Base-by-base conservation (phyloP, 2,329 filamentous ascomycete genomes). In the Colletotrichum endophyticum region DNA sequence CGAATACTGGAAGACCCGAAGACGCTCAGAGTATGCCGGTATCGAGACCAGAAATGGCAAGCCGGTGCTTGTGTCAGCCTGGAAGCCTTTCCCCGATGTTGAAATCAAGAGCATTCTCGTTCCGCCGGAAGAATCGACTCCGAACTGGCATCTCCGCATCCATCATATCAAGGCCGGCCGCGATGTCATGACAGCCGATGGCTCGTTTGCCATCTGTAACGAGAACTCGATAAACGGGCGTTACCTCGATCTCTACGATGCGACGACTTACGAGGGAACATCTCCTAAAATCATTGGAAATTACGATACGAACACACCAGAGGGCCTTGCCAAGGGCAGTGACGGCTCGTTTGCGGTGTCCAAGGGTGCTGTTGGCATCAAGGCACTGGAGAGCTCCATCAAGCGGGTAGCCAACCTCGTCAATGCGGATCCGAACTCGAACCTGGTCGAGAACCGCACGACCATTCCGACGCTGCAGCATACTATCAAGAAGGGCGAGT, bases 371-470 rank as follows among this genome's bases (percentile, higher is more conserved):
- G 91, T 88, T 76, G 91, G 85, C 81, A 94, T 89, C 87, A 91
- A 79, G 82, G 92, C 84, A 78, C 85, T 88, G 72, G 94, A 87
- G 81, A 87, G 87, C 1, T 85, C 82, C 11, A 86, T 85, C 9
- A 84, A 82, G 16, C 87, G 93, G 25, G 85, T 84, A 70, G 94
- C 94, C 5, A 92, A 90, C 81, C 87, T 95, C 30, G 91, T 96
- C 64, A 92, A 95, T 73, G 93, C 94, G 13, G 95, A 96, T 82
- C 94, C 94, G 8, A 96, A 96, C 85, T 94, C 93, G 64, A 96
- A 96, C 84, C 85, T 96, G 39, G 88, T 95, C 4, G 92, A 95
- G 85, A 92, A 92, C 75, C 87, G 94, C 75, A 95, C 93, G 6
- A 89, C 94, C 57, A 90, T 96, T 79, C 95, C 95, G 28, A 93